These are phyloP conservation scores for Atkinsonella texensis DNA, from an alignment of 2,329 filamentous ascomycete species.

Conservation along the genomic window DNA sequence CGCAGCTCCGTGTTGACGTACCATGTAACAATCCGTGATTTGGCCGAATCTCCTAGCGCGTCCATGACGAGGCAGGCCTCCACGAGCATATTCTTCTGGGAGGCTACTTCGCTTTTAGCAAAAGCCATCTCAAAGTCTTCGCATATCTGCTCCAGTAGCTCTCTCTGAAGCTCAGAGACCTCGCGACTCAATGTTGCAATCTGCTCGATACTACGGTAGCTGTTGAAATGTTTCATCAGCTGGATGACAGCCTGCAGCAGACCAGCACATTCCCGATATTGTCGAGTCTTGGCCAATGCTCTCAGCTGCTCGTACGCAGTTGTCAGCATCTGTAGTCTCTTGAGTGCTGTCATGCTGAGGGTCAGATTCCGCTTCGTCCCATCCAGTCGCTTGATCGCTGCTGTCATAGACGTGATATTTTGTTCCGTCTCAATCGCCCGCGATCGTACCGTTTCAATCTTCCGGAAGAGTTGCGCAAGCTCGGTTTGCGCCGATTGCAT, in stretches of 20 bases:
- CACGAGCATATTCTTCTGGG: slow-evolving; percentile 57
- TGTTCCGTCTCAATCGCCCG: slow-evolving; percentile 87
- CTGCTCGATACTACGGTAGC: slow-evolving; percentile 94
- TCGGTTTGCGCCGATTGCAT: slow-evolving; percentile 88
- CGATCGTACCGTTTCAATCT: slow-evolving; percentile 85
- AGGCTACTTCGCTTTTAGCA: slow-evolving; percentile 69
- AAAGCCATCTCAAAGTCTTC: slow-evolving; percentile 97
- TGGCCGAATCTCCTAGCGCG: slow-evolving; percentile 78
- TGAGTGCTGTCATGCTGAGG: slow-evolving; percentile 93
- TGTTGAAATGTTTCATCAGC: slow-evolving; percentile 97
- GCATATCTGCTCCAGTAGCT: slow-evolving; percentile 93
- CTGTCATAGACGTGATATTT: slow-evolving; percentile 96
- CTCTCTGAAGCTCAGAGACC: slow-evolving; percentile 84
- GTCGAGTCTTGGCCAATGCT: slow-evolving; percentile 68
- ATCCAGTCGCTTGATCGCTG: slow-evolving; percentile 94
- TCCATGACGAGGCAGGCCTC: slow-evolving; percentile 94
- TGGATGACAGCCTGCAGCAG: slow-evolving; percentile 90
- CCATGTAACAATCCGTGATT: slow-evolving; percentile 77
- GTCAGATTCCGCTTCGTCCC: slow-evolving; percentile 95
- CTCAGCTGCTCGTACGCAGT: slow-evolving; percentile 96
- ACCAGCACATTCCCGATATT: slow-evolving; percentile 91
- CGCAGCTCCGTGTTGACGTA: slow-evolving; percentile 95
- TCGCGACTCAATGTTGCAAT: slow-evolving; percentile 88
- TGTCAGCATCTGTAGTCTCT: slow-evolving; percentile 94
- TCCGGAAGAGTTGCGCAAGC: slow-evolving; percentile 78